phyloP scores from a whole-genome alignment of 768 basidiomycete species.

The Amanita rubescens region DNA sequence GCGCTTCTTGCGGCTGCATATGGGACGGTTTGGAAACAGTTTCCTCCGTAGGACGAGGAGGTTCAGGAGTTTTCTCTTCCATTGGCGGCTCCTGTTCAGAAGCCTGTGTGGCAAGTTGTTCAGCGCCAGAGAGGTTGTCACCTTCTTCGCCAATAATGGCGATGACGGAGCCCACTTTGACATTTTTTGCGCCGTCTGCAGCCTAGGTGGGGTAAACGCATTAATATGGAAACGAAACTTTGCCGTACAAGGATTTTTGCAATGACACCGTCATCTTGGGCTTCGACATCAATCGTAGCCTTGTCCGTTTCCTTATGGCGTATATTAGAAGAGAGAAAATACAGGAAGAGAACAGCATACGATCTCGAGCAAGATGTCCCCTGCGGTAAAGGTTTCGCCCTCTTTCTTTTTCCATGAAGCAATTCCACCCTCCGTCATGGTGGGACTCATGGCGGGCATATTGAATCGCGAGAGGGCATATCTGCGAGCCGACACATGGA shows the following conservation, averaged over 20 bases:
- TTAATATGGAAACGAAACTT: neutral
- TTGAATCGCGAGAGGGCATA: conserved; percentile 80
- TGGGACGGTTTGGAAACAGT: conserved; percentile 19
- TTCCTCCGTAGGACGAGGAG: conserved; percentile 29
- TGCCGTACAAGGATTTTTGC: conserved; percentile 90
- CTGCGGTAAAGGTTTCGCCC: conserved; percentile 81
- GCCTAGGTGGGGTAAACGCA: conserved; percentile 38
- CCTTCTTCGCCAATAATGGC: conserved; percentile 93
- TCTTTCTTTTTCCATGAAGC: conserved; percentile 97
- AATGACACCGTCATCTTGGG: conserved; percentile 94
- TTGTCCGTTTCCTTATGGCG: conserved; percentile 92
- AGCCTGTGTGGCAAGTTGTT: conserved; percentile 60
- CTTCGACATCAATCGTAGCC: conserved; percentile 99
- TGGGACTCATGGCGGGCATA: conserved; percentile 99
- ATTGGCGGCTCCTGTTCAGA: conserved; percentile 33
- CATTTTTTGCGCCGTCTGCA: conserved; percentile 78
- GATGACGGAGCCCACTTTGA: conserved; percentile 82
- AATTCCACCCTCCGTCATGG: conserved; percentile 99
- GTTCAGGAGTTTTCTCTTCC: conserved; percentile 27
- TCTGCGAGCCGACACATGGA: conserved; percentile 76
- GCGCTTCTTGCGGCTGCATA: conserved; percentile 27
- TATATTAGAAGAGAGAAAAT: neutral
- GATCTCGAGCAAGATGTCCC: conserved; percentile 95
- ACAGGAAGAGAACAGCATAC: conserved; percentile 30
- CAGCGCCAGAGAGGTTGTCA: conserved; percentile 84